A percentile compares a stretch with the other conserved stretches of the same genome.
These are phyloP conservation scores for Aureobasidium sp. DNA, from an alignment of 2,329 filamentous ascomycete genomes.

Conservation along the genomic window DNA sequence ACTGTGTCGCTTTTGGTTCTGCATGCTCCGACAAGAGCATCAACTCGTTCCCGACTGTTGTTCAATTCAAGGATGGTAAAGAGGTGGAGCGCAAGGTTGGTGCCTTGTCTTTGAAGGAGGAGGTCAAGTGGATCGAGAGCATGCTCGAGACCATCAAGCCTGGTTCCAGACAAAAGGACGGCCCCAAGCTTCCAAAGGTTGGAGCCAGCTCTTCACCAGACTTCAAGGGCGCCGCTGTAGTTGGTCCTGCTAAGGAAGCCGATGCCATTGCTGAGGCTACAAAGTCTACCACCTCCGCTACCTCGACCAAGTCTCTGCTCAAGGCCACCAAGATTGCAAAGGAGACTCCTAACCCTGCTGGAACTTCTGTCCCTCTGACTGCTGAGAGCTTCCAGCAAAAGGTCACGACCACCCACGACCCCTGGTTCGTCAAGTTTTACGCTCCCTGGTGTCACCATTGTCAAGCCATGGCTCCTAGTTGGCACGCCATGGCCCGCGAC, in stretches of 20 bases:
- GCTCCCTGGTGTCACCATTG: conserved; percentile 97
- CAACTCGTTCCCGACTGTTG: conserved; percentile 65
- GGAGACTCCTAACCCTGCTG: conserved; percentile 63
- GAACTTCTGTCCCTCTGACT: conserved; percentile 66
- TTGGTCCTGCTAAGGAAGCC: conserved; percentile 22
- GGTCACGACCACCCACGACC: conserved; percentile 80
- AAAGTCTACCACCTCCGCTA: conserved; percentile 24
- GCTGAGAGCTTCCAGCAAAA: conserved; percentile 78
- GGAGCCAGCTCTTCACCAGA: conserved; percentile 48
- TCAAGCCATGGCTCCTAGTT: conserved; percentile 83
- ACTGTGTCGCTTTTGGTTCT: conserved; percentile 79
- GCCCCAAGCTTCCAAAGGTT: conserved; percentile 62
- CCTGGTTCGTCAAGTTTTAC: conserved; percentile 99
- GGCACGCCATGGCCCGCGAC: conserved; percentile 82
- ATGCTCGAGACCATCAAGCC: conserved; percentile 71
- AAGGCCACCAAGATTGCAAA: conserved; percentile 43
- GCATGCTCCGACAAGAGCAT: conserved; percentile 65
- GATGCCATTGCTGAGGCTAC: conserved; percentile 23
- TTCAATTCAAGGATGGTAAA: conserved; percentile 73
- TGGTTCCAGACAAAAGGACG: conserved; percentile 64
- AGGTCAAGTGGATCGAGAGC: conserved; percentile 68
- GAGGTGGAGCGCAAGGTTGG: conserved; percentile 58
- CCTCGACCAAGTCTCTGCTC: conserved; percentile 37
- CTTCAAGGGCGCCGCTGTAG: conserved; percentile 30
- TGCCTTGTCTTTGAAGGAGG: conserved; percentile 55